A percentile compares a stretch with the other conserved stretches of the same genome.
Evolutionary conservation across 208 protist genomes (phyloP).

Genomic region (Acanthamoeba quina): DNA sequence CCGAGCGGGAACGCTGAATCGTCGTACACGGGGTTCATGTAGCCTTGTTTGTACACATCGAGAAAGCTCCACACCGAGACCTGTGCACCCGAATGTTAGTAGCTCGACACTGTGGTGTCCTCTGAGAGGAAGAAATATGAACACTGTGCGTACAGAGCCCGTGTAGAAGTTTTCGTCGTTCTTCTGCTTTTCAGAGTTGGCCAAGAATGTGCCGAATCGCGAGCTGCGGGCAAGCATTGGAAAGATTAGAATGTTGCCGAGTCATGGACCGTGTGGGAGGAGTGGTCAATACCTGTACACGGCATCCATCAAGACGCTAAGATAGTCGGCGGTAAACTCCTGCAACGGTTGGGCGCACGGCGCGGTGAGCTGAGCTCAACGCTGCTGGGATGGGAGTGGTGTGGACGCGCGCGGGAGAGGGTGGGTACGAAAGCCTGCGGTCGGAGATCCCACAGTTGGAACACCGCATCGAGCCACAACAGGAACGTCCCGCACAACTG

Average conservation of each 20-base stretch:
- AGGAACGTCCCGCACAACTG: not conserved
- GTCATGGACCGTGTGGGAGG: not conserved
- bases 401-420: not conserved
- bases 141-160: not conserved
- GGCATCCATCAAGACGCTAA: conserved; percentile 16
- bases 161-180: conserved; percentile 38
- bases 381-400: not conserved
- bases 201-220: conserved; percentile 1
- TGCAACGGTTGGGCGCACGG: not conserved
- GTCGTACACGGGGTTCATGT: not conserved
- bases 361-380: not conserved
- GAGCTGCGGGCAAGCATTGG: not conserved
- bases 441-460: not conserved
- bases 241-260: not conserved
- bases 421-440: conserved; percentile 6
- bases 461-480: conserved; percentile 10
- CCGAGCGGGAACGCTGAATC: not conserved
- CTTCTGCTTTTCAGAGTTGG: conserved; percentile 5
- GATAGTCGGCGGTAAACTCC: conserved; percentile 46
- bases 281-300: not conserved
- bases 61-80: conserved; percentile 33
- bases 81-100: not conserved
- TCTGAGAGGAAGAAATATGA: not conserved
- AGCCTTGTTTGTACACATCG: not conserved
- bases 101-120: not conserved